Evolutionary conservation across 2,329 filamentous ascomycete genomes (phyloP).

Genomic region (Calonectria henricotiae): DNA sequence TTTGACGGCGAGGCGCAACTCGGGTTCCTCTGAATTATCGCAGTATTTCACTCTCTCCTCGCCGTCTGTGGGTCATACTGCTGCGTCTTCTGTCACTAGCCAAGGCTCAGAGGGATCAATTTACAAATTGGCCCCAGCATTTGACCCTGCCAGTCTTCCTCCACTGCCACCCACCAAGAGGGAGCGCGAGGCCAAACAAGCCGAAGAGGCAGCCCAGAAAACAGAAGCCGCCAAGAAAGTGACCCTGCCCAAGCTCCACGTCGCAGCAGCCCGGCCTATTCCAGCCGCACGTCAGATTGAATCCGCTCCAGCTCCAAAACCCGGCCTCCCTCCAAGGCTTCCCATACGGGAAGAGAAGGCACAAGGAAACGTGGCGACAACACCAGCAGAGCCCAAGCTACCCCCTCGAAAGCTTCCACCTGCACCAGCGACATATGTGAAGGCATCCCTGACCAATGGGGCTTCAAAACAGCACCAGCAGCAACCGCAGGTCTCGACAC

Average conservation of each 20-base stretch:
- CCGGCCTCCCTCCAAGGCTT: conserved; percentile 67
- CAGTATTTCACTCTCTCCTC: conserved; percentile 70
- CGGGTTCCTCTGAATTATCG: conserved; percentile 73
- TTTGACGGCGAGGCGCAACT: conserved; percentile 66
- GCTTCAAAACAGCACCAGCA: conserved; percentile 31
- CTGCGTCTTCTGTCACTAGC: conserved; percentile 66
- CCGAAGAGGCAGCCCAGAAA: conserved; percentile 50
- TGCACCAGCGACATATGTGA: conserved; percentile 39
- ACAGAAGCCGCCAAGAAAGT: conserved; percentile 49
- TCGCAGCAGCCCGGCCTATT: conserved; percentile 38
- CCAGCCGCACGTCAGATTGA: conserved; percentile 46
- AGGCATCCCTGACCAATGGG: conserved; percentile 42
- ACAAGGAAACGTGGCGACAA: conserved; percentile 37
- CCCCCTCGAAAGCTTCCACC: conserved; percentile 44
- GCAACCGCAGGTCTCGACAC: conserved; percentile 26
- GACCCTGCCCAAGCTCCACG: conserved; percentile 38
- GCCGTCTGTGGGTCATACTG: conserved; percentile 65
- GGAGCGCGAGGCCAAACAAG: conserved; percentile 66
- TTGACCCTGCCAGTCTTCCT: conserved; percentile 72
- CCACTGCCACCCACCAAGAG: conserved; percentile 71
- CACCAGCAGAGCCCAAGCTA: conserved; percentile 33
- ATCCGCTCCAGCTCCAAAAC: conserved; percentile 53
- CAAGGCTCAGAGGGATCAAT: conserved; percentile 61
- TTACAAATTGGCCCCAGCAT: conserved; percentile 71
- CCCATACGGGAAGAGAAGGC: conserved; percentile 66